Percentiles rank a stretch among this genome's conserved stretches.
These are phyloP conservation scores for Lyophyllum decastes DNA, from an alignment of 768 basidiomycete genomes.

Conservation along the genomic window DNA sequence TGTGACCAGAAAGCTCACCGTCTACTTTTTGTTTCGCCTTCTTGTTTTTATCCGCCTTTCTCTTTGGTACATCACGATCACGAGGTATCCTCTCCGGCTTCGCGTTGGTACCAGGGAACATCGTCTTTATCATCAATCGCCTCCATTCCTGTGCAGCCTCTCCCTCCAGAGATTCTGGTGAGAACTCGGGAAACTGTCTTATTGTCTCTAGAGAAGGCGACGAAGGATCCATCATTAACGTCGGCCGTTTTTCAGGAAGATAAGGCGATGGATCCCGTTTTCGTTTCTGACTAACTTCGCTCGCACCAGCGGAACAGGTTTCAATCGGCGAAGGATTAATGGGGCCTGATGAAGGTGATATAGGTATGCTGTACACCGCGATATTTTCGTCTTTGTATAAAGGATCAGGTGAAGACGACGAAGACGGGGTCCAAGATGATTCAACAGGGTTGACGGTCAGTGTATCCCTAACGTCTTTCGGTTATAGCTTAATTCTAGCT, in stretches of 20 bases:
- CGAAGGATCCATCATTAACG: not conserved
- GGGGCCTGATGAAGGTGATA: conserved; percentile 24
- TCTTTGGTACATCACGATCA: not conserved
- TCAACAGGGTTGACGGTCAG: conserved; percentile 50
- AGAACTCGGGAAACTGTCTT: conserved; percentile 24
- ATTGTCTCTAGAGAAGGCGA: conserved; percentile 23
- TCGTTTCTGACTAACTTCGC: conserved; percentile 37
- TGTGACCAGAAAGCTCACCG: not conserved
- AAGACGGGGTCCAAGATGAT: conserved; percentile 29
- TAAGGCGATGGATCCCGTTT: conserved; percentile 44
- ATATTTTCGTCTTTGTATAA: conserved; percentile 66
- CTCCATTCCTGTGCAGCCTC: conserved; percentile 59
- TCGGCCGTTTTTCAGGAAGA: conserved; percentile 35
- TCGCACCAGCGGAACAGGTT: not conserved
- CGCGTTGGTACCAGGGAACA: conserved; percentile 56
- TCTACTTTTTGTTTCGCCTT: not conserved
- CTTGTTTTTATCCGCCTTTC: not conserved
- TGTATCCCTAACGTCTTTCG: conserved; percentile 41
- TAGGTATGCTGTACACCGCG: conserved; percentile 62
- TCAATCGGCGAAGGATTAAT: not conserved
- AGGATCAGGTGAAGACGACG: conserved; percentile 34
- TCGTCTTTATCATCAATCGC: conserved; percentile 48
- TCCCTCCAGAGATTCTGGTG: conserved; percentile 39
- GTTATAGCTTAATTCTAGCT: conserved; percentile 2
- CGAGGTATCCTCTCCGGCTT: conserved; percentile 7